Base-by-base conservation (phyloP, 1,284 basidiomycete species). In the Naganishia sp. region DNA sequence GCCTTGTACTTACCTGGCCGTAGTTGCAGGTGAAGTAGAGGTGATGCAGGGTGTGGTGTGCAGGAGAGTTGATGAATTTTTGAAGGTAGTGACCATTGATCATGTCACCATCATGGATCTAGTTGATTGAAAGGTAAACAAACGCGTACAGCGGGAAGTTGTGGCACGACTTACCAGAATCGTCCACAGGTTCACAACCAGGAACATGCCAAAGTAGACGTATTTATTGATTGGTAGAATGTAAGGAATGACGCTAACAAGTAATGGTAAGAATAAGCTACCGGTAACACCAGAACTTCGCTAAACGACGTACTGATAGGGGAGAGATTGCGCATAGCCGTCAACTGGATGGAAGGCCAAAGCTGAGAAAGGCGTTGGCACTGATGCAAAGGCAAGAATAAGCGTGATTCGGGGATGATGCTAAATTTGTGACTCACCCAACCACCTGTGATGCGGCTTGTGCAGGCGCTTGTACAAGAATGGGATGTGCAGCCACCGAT, bases 41-140 rank as follows among this genome's bases (percentile, higher is more conserved):
- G 76, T 97, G 95, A 77, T 98, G 94, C 52, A 98, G 83, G 0
- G 94, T 98, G 80, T 99, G 95, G 75, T 99, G 95, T 4, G 95
- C 92, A 3, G 95, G 96, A 15, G 94, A 93, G 80, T 99, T 99
- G 82, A 99, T 95, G 77, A 80, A 74, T 63, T 84, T 87, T 80
- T 98, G 95, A 2, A 96, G 84, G 7, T 88, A 83, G 76, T 92
- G 89, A n/a, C 90, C 94, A 54, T 90, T 91, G 77, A 98, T 88
- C 94, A 99, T 98, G 82, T 99, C 96, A n/a, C 92, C 94, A 79
- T 99, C 95, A 79, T 99, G 95, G 73, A 99, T 99, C 90, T 91
- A 69, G 13, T 13, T 21, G 36, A 16, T 21, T 36, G 21, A 25
- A 28, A 60, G 7, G 6, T 31, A n/a, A 15, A 36, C 25, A 55